These are phyloP conservation scores for Microcyclospora tardicrescens DNA, from an alignment of 2,329 filamentous ascomycete genomes.

Conservation along the genomic window DNA sequence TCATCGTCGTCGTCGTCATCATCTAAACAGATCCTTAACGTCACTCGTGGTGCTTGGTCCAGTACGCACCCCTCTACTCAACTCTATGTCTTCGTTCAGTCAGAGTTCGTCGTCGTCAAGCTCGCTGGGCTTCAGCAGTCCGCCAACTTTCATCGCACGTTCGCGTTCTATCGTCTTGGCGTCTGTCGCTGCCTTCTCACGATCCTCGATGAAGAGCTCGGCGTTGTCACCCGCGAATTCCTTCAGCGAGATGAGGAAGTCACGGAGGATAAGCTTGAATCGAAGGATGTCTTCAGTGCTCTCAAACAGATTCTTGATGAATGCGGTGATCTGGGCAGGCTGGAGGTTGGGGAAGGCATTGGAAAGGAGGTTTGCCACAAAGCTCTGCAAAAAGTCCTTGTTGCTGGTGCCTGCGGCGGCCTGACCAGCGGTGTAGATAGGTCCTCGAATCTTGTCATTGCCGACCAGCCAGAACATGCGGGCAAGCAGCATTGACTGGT, in stretches of 20 bases:
- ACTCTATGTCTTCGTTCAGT: constrained; percentile 45
- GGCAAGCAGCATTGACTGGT: constrained; percentile 83
- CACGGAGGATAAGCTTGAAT: constrained; percentile 90
- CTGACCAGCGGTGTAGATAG: constrained; percentile 77
- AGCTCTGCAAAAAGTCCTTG: constrained; percentile 78
- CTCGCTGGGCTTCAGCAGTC: constrained; percentile 93
- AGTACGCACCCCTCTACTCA: constrained; percentile 9
- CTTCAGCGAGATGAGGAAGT: constrained; percentile 94
- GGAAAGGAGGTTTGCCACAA: constrained; percentile 70
- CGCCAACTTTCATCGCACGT: constrained; percentile 86
- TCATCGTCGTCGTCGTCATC: too few species aligned
- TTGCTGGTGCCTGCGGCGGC: constrained; percentile 74
- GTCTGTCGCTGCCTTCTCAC: constrained; percentile 79
- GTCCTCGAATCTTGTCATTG: constrained; percentile 77
- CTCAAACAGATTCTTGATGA: constrained; percentile 80
- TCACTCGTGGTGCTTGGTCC: neutral
- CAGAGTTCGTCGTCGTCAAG: constrained; percentile 73
- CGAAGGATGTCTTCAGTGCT: constrained; percentile 80
- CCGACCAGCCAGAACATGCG: constrained; percentile 96
- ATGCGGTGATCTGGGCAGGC: constrained; percentile 68
- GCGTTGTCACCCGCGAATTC: constrained; percentile 94
- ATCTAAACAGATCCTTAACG: neutral
- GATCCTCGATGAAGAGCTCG: constrained; percentile 85
- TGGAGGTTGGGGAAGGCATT: constrained; percentile 88
- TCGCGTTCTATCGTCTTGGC: constrained; percentile 82